Evolutionary conservation across 1,284 basidiomycete species (phyloP).

Genomic region (Gomphus bonarii): DNA sequence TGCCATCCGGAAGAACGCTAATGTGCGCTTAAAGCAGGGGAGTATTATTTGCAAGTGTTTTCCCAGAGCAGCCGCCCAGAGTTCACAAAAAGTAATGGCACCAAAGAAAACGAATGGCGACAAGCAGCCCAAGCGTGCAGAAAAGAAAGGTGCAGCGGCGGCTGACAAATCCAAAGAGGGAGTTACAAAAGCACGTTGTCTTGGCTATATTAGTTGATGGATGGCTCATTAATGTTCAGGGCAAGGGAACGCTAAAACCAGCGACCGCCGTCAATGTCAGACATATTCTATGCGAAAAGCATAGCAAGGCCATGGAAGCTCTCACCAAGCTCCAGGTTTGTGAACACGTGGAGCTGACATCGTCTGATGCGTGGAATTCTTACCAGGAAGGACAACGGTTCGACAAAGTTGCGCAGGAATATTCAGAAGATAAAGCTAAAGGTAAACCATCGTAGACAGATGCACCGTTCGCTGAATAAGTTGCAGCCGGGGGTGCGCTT

Average conservation of each 20-base stretch:
- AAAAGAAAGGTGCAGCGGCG: constrained; percentile 9
- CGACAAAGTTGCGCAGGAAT: constrained; percentile 79
- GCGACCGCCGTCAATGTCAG: constrained; percentile 76
- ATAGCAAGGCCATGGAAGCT: constrained; percentile 66
- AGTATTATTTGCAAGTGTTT: not conserved
- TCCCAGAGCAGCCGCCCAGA: not conserved
- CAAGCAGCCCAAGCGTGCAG: constrained; percentile 4
- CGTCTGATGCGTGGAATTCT: not conserved
- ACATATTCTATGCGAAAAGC: constrained; percentile 81
- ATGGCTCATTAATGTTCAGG: not conserved
- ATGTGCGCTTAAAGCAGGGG: not conserved
- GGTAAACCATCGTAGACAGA: constrained; percentile 28
- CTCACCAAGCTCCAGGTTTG: constrained; percentile 64
- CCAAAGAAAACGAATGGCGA: constrained; percentile 13
- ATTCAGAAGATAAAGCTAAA: constrained; percentile 84
- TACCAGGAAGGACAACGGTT: constrained; percentile 60
- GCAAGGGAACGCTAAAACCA: constrained; percentile 37
- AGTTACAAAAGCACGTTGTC: not conserved
- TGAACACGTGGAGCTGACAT: not conserved
- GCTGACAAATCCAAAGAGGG: not conserved
- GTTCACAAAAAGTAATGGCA: constrained; percentile 3
- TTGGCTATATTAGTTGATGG: not conserved
- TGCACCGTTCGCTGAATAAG: constrained; percentile 8
- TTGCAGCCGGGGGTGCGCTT: constrained; percentile 65
- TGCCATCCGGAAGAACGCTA: constrained; percentile 34